Evolutionary conservation across 192 early-diverging fungal genomes (phyloP), one percentile per base, ranked within the genome.

Genomic region (Diversispora epigaea): DNA sequence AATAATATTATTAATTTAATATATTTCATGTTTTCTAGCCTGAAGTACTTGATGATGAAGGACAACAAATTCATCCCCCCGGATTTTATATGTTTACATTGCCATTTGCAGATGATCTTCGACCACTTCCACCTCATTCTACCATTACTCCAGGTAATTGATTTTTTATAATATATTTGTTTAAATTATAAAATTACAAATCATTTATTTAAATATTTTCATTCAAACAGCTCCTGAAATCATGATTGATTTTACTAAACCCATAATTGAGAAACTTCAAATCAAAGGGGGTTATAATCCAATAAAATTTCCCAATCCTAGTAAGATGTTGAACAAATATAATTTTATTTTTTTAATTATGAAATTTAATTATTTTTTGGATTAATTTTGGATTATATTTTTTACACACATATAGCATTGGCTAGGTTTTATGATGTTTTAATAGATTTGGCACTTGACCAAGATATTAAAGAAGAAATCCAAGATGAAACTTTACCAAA

Each of bases 81-180:
- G 93, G 92, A 7, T 88, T 93, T 58, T 80, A 91, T 65, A 65
- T 92, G 39, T 81, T 92, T 47, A 79, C 76, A 40, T 65, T 95
- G 40, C 93, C 93, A 17, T 95, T 86, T 84, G 87, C 84, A n/a
- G 92, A 95, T 71, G 93, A 95, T 70, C 82, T 90, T 50, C 82
- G 93, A 49, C 63, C 75, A 9, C 41, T 82, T 12, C 85, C 82
- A 41, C 70, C 78, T 25, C 47, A 78, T 41, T 57, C 77, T 12
- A 66, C 78, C 11, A 45, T 49, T 6, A 67, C 73, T 43, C 66
- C 78, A 40, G 75, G 76, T 75, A 68, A 61, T 58, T 74, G 7
- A 21, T 21, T 14, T n/a, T 46, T 22, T 67, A 52, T 3, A n/a
- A n/a, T n/a, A 21, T 14, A 55, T 5, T 45, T 12, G 7, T 15